Base-by-base conservation (phyloP, 2,329 filamentous ascomycete genomes). In the Curvularia sp. region DNA sequence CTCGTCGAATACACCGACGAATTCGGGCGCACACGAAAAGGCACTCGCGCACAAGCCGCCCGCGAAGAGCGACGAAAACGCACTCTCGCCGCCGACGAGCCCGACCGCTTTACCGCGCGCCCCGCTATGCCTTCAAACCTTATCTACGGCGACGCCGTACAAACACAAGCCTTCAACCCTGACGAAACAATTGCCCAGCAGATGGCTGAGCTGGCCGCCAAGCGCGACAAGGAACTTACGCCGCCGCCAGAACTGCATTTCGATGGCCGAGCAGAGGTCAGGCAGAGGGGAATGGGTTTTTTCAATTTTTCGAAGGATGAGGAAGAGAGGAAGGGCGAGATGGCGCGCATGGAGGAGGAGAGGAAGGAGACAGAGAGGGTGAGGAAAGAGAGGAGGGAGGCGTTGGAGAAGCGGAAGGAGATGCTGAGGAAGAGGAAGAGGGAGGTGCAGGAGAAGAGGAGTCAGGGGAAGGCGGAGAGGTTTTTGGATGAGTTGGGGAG, bases 1-100 rank as follows among this genome's bases (percentile, higher is more conserved):
- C 77, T 91, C n/a, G 81, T 98, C 5, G 93, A 97, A 66, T 96
- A 92, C 74, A 85, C 89, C 52, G 95, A 99, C 76, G 95, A 98
- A 71, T 97, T 96, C 73, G 95, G 95, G 2, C 89, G 95, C n/a
- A 85, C 88, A 13, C 83, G 93, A 3, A 86, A 81, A 43, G 91
- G 89, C 18, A 94, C 91, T 0, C 85, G 85, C 48, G 85, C 87
- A 4, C 86, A 95, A 62, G 88, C 86, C 15, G 84, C 86, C 41
- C 84, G 84, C 6, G 83, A 90, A 66, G 84, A 89, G 65, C 84
- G 86, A 12, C 80, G 83, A 38, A 82, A 80, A 31, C 80, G 83
- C 39, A 83, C 78, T 20, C 85, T 86, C 53, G 81, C 84, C 7
- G 78, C 84, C 1, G 82, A 87, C 53, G 87, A 90, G 62, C 82